A percentile compares a stretch with the other conserved stretches of the same genome.
phyloP scores from a whole-genome alignment of 2,329 filamentous ascomycete genomes.

The Dryadomyces quercus-mongolicae region DNA sequence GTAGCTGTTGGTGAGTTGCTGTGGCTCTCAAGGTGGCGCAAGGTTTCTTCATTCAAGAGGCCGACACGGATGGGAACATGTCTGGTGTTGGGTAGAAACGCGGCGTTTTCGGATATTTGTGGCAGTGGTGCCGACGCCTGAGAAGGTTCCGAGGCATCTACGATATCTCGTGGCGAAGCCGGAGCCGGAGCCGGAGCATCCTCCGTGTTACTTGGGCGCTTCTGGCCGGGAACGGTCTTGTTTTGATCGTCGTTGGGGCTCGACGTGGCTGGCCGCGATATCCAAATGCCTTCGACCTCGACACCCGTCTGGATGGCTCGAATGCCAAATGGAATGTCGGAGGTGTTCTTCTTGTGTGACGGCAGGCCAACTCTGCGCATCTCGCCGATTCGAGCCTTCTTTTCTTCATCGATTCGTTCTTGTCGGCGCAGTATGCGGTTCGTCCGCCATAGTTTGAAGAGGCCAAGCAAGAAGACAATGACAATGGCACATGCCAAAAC shows the following conservation, averaged over 20 bases:
- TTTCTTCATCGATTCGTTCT: conserved; percentile 54
- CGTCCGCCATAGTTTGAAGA: conserved; percentile 53
- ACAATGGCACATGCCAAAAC: conserved; percentile 61
- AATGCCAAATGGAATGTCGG: conserved; percentile 74
- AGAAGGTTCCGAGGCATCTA: conserved; percentile 2
- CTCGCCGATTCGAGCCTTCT: conserved; percentile 39
- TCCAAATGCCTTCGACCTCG: conserved; percentile 77
- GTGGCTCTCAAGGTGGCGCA: conserved; percentile 15
- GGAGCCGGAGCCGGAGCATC: background rate
- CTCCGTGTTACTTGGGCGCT: background rate
- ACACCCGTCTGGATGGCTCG: conserved; percentile 74
- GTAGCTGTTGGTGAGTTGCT: conserved; percentile 5
- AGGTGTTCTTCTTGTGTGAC: conserved; percentile 22
- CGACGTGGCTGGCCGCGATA: conserved; percentile 36
- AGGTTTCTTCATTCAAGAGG: conserved; percentile 16
- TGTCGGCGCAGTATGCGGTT: conserved; percentile 44
- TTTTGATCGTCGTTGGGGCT: conserved; percentile 6
- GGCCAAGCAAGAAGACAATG: conserved; percentile 55
- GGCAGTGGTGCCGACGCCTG: conserved; percentile 11
- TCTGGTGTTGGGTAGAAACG: background rate
- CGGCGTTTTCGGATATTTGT: conserved; percentile 10
- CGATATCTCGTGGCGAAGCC: background rate
- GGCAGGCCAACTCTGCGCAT: conserved; percentile 43
- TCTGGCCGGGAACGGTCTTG: too few species aligned
- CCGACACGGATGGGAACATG: background rate